Percentiles rank a stretch among this genome's conserved stretches.
These are phyloP conservation scores for Nepenthes mirabilis DNA, from an alignment of 148 eudicot species.

Conservation along the genomic window DNA sequence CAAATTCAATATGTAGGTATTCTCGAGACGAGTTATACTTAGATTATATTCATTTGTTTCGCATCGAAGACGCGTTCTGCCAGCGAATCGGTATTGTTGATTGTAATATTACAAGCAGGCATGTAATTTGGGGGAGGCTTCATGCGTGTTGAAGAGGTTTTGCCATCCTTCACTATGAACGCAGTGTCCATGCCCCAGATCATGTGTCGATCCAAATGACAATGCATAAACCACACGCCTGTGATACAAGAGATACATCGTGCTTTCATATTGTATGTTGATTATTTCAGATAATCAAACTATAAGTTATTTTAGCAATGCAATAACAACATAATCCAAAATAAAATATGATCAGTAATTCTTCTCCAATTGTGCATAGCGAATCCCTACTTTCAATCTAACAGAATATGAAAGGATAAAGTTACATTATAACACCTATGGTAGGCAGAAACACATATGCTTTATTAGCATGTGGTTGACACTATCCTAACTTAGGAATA, in stretches of 20 bases:
- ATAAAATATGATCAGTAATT: no score
- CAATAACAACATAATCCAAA: not conserved
- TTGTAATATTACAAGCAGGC: constrained; percentile 1
- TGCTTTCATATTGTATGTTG: not conserved
- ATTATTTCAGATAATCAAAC: not conserved
- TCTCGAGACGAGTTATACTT: no score
- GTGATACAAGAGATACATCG: not conserved
- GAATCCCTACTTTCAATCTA: no score
- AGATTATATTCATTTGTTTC: no score
- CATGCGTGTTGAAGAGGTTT: constrained; percentile 1
- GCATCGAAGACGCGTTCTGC: no score
- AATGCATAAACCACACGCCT: constrained; percentile 12
- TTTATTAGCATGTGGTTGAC: no score
- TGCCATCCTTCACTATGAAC: constrained; percentile 5
- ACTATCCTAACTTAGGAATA: no score
- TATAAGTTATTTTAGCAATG: not conserved
- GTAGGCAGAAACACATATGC: no score
- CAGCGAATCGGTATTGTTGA: not conserved
- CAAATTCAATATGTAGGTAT: no score
- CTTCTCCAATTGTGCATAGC: no score
- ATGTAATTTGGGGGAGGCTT: constrained; percentile 7
- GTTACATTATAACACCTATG: no score
- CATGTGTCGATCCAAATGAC: constrained; percentile 5
- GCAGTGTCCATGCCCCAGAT: constrained; percentile 8
- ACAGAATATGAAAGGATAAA: no score